Conservation (phyloP, 2,329 filamentous ascomycete genomes). For the Neonectria hederae region DNA sequence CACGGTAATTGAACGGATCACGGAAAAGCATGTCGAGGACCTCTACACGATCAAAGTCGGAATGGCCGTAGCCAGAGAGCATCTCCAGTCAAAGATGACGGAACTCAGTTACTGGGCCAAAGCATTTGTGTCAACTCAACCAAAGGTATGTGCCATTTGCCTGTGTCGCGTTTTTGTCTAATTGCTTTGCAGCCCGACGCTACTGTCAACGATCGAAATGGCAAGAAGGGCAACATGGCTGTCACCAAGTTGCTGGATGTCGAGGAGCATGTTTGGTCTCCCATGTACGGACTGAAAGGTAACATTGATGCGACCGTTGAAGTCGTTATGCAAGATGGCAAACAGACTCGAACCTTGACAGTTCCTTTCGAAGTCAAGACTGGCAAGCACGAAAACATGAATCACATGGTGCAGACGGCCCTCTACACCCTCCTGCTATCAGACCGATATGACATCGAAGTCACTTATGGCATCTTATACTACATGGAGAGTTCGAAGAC, state of each 20-base stretch:
- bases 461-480: slow-evolving; percentile 90
- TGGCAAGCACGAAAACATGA: slow-evolving; percentile 81
- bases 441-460: slow-evolving; percentile 93
- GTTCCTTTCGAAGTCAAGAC: slow-evolving; percentile 97
- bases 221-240: slow-evolving; percentile 79
- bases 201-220: slow-evolving; percentile 80
- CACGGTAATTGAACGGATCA: slow-evolving; percentile 71
- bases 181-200: slow-evolving; percentile 66
- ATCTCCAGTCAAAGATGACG: slow-evolving; percentile 84
- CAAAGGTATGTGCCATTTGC: slow-evolving; percentile 62
- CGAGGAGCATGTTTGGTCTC: slow-evolving; percentile 98
- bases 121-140: slow-evolving; percentile 77
- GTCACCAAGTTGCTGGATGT: slow-evolving; percentile 95
- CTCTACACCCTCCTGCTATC: slow-evolving; percentile 92
- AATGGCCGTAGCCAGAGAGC: slow-evolving; percentile 75
- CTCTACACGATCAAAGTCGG: slow-evolving; percentile 87
- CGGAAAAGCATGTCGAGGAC: slow-evolving; percentile 85
- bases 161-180: slow-evolving; percentile 26
- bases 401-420: slow-evolving; percentile 92
- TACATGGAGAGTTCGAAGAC: slow-evolving; percentile 93
- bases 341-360: slow-evolving; percentile 74
- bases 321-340: slow-evolving; percentile 78
- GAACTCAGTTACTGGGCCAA: slow-evolving; percentile 86
- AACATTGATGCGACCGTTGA: slow-evolving; percentile 98
- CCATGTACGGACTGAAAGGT: slow-evolving; percentile 95